phyloP scores from a whole-genome alignment of 306 rosid genomes.

The Acacia acuminata region DNA sequence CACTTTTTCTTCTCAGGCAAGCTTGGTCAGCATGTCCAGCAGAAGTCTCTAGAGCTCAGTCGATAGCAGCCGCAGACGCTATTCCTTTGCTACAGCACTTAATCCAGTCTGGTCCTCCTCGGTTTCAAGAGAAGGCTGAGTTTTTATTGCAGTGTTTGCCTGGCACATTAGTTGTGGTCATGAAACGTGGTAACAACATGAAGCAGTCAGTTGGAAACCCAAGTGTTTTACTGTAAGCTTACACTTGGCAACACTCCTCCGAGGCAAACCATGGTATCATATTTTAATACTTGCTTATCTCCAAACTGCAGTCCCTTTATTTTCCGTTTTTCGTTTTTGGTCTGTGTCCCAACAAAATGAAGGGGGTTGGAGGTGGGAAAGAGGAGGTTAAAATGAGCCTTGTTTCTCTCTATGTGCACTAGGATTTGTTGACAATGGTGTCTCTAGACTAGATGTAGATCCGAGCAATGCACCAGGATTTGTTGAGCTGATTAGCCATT shows the following conservation, averaged over 20 bases:
- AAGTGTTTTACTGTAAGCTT: conserved; percentile 89
- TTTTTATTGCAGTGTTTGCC: conserved; percentile 97
- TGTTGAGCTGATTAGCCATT: neutral
- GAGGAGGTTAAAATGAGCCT: neutral
- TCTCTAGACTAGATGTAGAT: neutral
- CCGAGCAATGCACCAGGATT: neutral
- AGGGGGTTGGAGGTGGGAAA: neutral
- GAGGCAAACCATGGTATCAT: conserved; percentile 82
- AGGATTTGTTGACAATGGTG: neutral
- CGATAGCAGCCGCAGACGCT: conserved; percentile 93
- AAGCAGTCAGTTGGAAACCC: conserved; percentile 99
- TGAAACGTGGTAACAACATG: conserved; percentile 95
- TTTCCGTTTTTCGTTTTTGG: neutral
- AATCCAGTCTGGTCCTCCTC: conserved; percentile 96
- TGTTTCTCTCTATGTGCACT: neutral
- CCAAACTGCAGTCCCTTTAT: neutral
- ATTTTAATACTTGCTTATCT: neutral
- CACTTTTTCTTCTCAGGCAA: conserved; percentile 95
- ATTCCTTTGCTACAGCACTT: conserved; percentile 93
- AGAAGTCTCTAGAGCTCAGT: conserved; percentile 96
- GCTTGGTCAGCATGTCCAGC: conserved; percentile 99
- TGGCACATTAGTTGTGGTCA: conserved; percentile 84
- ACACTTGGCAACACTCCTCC: conserved; percentile 92
- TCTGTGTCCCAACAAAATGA: neutral
- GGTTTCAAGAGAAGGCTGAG: conserved; percentile 97